Evolutionary conservation across 1,139 yeast genomes (phyloP).

Genomic region (Zhuliangozyma parablackwelliae): DNA sequence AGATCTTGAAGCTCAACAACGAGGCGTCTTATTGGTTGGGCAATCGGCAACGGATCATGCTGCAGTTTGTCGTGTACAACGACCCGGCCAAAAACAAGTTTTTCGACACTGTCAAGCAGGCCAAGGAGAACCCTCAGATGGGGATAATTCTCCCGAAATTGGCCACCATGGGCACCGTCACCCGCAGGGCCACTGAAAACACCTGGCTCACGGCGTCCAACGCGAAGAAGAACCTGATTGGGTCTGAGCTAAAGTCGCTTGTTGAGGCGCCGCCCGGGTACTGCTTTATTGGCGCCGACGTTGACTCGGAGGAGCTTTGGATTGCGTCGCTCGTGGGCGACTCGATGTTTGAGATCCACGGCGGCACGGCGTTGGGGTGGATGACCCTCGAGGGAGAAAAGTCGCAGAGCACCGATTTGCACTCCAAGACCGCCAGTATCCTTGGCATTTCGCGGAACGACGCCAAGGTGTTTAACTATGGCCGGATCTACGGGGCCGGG

Average conservation of each 20-base stretch:
- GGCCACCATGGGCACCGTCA: slow-evolving; percentile 93
- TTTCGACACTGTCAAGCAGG: slow-evolving; percentile 21
- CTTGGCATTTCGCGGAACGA: slow-evolving; percentile 86
- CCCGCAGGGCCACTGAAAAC: slow-evolving; percentile 93
- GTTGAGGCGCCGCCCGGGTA: slow-evolving; percentile 86
- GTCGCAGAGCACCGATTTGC: slow-evolving; percentile 85
- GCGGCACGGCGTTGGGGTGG: slow-evolving; percentile 97
- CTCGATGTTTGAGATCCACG: slow-evolving; percentile 82
- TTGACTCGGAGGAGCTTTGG: slow-evolving; percentile 97
- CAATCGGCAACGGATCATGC: slow-evolving; percentile 74
- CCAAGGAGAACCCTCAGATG: slow-evolving; percentile 24
- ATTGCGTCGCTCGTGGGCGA: slow-evolving; percentile 95
- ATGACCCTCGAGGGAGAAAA: slow-evolving; percentile 98
- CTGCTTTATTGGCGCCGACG: slow-evolving; percentile 95
- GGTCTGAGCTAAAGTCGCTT: slow-evolving; percentile 89
- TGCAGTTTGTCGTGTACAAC: slow-evolving; percentile 75
- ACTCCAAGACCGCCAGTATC: slow-evolving; percentile 88
- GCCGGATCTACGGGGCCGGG: slow-evolving; percentile 97
- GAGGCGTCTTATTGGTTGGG: slow-evolving; percentile 93
- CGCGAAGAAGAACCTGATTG: slow-evolving; percentile 78
- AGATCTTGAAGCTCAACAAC: slow-evolving; percentile 72
- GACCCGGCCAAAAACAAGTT: slow-evolving; percentile 22
- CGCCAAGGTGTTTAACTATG: slow-evolving; percentile 94
- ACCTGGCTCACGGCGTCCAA: slow-evolving; percentile 98
- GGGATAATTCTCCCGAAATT: slow-evolving; percentile 83